phyloP scores from a whole-genome alignment of 306 rosid species.

The Ormosia semicastrata region DNA sequence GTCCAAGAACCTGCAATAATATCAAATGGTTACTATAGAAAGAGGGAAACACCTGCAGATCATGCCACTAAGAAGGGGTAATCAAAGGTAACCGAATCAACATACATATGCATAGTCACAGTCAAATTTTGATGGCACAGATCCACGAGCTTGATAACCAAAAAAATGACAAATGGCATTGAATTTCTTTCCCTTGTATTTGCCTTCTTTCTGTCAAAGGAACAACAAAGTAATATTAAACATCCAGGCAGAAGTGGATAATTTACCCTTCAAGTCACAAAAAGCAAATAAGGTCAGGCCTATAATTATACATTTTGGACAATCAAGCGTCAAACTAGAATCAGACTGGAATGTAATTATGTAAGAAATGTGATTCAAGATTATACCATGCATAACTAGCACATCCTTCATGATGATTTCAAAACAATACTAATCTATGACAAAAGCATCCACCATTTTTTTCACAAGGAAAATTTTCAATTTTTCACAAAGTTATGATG shows the following conservation, averaged over 20 bases:
- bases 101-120: slow-evolving; percentile 96
- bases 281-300: not conserved
- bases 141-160: slow-evolving; percentile 99
- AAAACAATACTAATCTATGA: not conserved
- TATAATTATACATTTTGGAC: not conserved
- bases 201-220: slow-evolving; percentile 86
- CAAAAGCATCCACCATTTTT: not conserved
- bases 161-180: slow-evolving; percentile 98
- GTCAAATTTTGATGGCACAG: slow-evolving; percentile 93
- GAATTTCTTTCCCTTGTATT: slow-evolving; percentile 96
- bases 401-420: not conserved
- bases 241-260: not conserved
- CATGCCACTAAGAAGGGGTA: slow-evolving; percentile 11
- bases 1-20: slow-evolving; percentile 81
- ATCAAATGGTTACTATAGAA: slow-evolving; percentile 16
- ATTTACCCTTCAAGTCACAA: not conserved
- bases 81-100: slow-evolving; percentile 16
- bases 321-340: slow-evolving; percentile 8
- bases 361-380: not conserved
- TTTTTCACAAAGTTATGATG: not conserved
- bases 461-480: not conserved
- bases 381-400: slow-evolving; percentile 3
- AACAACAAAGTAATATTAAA: slow-evolving; percentile 7
- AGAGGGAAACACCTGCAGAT: not conserved
- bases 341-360: not conserved